A percentile compares a stretch with the other conserved stretches of the same genome.
Evolutionary conservation across 768 basidiomycete genomes (phyloP).

Genomic region (Boletales sp.): DNA sequence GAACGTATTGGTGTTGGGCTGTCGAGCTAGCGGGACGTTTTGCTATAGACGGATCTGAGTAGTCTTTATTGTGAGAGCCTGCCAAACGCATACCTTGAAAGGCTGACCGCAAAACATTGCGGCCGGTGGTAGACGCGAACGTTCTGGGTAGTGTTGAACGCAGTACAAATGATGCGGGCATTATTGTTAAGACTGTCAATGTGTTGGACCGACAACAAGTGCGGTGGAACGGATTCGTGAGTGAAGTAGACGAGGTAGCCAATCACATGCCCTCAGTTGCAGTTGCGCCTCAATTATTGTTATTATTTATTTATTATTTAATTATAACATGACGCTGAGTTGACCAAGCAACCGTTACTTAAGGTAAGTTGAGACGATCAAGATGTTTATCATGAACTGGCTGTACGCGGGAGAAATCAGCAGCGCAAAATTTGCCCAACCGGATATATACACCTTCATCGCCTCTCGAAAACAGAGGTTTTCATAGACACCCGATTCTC

Average conservation of each 20-base stretch:
- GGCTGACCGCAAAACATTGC: slow-evolving; percentile 38
- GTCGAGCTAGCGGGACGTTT: slow-evolving; percentile 37
- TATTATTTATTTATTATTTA: not conserved
- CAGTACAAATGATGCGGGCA: slow-evolving; percentile 49
- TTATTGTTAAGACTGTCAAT: slow-evolving; percentile 21
- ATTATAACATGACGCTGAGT: not conserved
- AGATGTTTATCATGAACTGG: no score
- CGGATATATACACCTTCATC: no score
- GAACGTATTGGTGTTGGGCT: slow-evolving; percentile 53
- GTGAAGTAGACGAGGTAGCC: not conserved
- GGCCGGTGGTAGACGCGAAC: slow-evolving; percentile 35
- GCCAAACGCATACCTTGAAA: slow-evolving; percentile 35
- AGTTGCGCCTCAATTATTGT: slow-evolving; percentile 1
- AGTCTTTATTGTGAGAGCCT: not conserved
- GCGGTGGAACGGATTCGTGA: no score
- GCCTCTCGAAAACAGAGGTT: no score
- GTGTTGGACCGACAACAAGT: no score
- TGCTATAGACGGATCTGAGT: slow-evolving; percentile 24
- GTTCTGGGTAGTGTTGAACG: slow-evolving; percentile 47
- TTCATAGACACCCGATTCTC: no score
- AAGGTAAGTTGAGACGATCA: no score
- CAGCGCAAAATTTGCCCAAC: no score
- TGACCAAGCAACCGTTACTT: no score
- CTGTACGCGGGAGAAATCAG: no score
- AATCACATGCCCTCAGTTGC: slow-evolving; percentile 17